Percentiles rank a stretch among this genome's conserved stretches.
Conservation (phyloP, 192 early-diverging fungal species). For the Funneliformis mosseae region DNA sequence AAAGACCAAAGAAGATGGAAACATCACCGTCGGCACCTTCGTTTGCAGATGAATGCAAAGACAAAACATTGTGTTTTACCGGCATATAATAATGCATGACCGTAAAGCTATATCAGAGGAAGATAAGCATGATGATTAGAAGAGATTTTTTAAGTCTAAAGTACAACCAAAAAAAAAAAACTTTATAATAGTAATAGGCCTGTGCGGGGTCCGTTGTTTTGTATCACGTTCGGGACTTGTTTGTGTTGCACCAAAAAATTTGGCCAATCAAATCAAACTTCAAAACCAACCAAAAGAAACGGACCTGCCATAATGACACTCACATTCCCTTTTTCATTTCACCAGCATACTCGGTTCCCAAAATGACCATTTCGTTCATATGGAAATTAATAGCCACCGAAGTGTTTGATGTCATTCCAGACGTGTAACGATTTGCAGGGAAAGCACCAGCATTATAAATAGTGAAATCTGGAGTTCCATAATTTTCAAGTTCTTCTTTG, state of each 20-base stretch:
- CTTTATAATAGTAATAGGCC: no score
- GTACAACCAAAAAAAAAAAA: not conserved
- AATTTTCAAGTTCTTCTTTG: slow-evolving; percentile 83
- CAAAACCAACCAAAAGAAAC: no score
- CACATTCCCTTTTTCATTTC: slow-evolving; percentile 99
- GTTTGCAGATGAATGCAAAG: slow-evolving; percentile 93
- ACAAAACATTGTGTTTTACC: slow-evolving; percentile 79
- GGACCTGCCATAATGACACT: not conserved
- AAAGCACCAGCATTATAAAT: slow-evolving; percentile 96
- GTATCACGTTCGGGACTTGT: no score
- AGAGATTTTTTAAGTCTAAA: not conserved
- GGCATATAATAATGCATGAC: slow-evolving; percentile 99
- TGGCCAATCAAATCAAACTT: no score
- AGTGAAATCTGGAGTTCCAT: slow-evolving; percentile 96
- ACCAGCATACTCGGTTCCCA: slow-evolving; percentile 97
- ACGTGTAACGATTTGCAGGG: slow-evolving; percentile 92
- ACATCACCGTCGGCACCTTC: slow-evolving; percentile 89
- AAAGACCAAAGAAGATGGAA: slow-evolving; percentile 97
- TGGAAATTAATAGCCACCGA: slow-evolving; percentile 92
- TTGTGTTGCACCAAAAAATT: no score
- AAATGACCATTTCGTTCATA: slow-evolving; percentile 95
- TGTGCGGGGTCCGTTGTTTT: no score
- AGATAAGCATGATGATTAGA: slow-evolving; percentile 18
- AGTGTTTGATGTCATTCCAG: slow-evolving; percentile 94
- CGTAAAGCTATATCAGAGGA: slow-evolving; percentile 68